Percentiles rank a stretch among this genome's conserved stretches.
phyloP scores from a whole-genome alignment of 2,329 filamentous ascomycete genomes.

The Aureobasidium namibiae region DNA sequence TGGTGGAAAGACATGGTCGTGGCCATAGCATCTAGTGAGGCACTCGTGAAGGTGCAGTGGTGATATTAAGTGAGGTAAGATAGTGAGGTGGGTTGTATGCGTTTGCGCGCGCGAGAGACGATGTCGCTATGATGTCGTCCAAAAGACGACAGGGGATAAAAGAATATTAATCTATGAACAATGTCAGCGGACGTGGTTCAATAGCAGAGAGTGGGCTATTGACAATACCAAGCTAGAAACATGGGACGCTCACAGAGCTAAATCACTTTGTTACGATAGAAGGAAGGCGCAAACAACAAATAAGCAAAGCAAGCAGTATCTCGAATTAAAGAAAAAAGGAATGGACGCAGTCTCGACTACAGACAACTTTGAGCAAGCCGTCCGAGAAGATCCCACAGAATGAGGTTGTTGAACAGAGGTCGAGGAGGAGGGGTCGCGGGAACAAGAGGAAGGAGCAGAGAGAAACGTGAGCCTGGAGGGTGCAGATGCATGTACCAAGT shows the following conservation, averaged over 20 bases:
- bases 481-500: conserved; percentile 10
- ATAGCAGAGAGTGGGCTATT: background rate
- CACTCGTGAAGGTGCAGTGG: background rate
- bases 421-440: conserved; percentile 10
- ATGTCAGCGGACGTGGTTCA: background rate
- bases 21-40: conserved; percentile 8
- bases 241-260: conserved; percentile 11
- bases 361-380: conserved; percentile 2
- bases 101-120: background rate
- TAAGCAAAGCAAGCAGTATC: conserved; percentile 11
- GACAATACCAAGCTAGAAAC: conserved; percentile 7
- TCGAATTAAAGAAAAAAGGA: conserved; percentile 11
- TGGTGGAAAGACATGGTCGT: conserved; percentile 6
- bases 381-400: conserved; percentile 11
- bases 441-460: background rate
- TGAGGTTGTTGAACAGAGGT: background rate
- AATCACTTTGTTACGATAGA: conserved; percentile 9
- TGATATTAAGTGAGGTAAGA: conserved; percentile 1
- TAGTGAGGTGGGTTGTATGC: background rate
- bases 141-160: background rate
- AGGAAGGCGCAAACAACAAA: conserved; percentile 12
- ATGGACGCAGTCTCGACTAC: conserved; percentile 11
- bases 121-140: conserved; percentile 4
- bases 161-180: conserved; percentile 1
- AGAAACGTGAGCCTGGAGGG: conserved; percentile 1